Conservation (phyloP, 83 land plant genomes). For the Larix sibirica region DNA sequence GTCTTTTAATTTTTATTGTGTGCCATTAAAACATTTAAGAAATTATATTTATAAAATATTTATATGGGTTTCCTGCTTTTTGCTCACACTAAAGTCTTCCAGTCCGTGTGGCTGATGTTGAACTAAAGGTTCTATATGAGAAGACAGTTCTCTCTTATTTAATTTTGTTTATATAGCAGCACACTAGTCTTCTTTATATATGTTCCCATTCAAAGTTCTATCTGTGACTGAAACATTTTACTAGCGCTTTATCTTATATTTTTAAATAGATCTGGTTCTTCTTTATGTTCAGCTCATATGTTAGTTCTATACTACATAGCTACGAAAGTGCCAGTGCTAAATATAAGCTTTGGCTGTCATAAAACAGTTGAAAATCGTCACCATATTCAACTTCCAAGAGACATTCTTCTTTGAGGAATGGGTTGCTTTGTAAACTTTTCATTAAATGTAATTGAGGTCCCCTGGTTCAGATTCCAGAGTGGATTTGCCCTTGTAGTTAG, state of each 20-base stretch:
- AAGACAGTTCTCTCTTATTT: neutral
- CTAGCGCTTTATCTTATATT: neutral
- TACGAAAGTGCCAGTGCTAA: neutral
- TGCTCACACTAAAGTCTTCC: neutral
- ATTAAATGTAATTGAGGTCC: too few species aligned
- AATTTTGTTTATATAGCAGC: too few species aligned
- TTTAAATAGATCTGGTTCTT: too few species aligned
- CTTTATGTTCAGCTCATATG: too few species aligned
- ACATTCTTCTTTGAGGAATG: neutral
- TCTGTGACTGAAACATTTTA: neutral
- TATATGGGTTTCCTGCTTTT: neutral
- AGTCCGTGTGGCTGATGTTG: neutral
- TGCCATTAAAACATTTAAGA: too few species aligned
- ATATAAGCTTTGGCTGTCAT: neutral
- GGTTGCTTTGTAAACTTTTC: neutral
- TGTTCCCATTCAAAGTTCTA: neutral
- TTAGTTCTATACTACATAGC: too few species aligned
- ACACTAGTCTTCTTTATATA: too few species aligned
- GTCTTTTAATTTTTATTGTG: neutral
- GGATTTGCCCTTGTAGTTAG: too few species aligned
- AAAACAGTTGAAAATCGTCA: neutral
- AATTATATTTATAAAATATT: neutral
- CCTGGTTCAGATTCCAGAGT: too few species aligned
- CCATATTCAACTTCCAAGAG: neutral
- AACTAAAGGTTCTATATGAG: neutral